phyloP scores from a whole-genome alignment of 768 basidiomycete genomes.

The Leccinum aurantiacum region DNA sequence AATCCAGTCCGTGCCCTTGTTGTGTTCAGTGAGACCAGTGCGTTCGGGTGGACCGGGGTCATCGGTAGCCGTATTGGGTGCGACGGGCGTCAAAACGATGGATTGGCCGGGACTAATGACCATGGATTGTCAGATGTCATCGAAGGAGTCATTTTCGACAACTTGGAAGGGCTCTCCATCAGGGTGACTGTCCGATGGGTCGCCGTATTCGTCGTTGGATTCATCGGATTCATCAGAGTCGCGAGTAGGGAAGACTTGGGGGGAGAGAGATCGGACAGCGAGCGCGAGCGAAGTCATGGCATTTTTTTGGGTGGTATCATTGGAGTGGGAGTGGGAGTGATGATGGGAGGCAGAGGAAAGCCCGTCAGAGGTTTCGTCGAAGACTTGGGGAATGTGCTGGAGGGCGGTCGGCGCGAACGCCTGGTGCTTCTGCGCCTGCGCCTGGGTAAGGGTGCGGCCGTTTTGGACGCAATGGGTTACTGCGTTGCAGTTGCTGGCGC shows the following conservation, averaged over 20 bases:
- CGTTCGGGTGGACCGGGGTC: too few relatives aligned
- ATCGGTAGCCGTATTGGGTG: too few relatives aligned
- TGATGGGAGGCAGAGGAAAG: background rate
- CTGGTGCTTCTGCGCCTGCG: background rate
- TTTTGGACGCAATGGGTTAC: background rate
- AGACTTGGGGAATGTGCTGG: constrained; percentile 27
- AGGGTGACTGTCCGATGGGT: too few relatives aligned
- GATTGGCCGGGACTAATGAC: background rate
- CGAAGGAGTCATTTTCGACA: background rate
- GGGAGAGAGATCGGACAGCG: background rate
- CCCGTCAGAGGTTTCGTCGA: constrained; percentile 19
- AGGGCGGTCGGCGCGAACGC: constrained; percentile 13
- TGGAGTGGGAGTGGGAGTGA: background rate
- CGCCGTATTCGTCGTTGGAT: too few relatives aligned
- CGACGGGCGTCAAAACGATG: too few relatives aligned
- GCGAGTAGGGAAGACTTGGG: too few relatives aligned
- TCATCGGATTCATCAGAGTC: too few relatives aligned
- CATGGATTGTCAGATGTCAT: background rate
- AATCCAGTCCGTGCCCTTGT: too few relatives aligned
- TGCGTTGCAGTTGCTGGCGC: background rate
- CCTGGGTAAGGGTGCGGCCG: background rate
- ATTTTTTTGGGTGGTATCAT: background rate
- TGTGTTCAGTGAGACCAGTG: too few relatives aligned
- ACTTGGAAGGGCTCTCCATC: background rate
- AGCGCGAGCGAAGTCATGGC: background rate